Evolutionary conservation across 2,329 filamentous ascomycete species (phyloP).

Genomic region (Aciculosporium take): DNA sequence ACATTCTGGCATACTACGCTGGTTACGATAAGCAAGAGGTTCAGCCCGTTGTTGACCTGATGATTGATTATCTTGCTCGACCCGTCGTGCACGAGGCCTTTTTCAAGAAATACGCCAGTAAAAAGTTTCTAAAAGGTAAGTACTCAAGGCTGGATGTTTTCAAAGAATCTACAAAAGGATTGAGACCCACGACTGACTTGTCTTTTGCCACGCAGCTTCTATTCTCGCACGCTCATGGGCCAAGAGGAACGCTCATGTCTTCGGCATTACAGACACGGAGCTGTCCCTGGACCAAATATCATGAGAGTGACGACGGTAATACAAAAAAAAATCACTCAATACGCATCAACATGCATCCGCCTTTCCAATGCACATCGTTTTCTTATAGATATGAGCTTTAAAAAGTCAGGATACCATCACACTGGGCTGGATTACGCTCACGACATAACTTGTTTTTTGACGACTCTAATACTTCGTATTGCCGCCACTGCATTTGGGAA

Average conservation of each 20-base stretch:
- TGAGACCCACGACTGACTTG: conserved; percentile 9
- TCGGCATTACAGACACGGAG: conserved; percentile 38
- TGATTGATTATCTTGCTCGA: conserved; percentile 90
- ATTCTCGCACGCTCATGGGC: conserved; percentile 88
- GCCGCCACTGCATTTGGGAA: neutral
- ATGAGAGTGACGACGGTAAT: conserved; percentile 15
- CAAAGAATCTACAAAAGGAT: neutral
- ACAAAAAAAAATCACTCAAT: conserved; percentile 1
- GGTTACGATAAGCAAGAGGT: conserved; percentile 91
- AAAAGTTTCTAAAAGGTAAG: conserved; percentile 97
- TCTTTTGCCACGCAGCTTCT: conserved; percentile 46
- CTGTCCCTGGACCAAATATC: conserved; percentile 34
- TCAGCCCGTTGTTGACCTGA: conserved; percentile 77
- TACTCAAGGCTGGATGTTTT: neutral
- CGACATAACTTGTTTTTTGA: conserved; percentile 13
- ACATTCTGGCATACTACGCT: conserved; percentile 76
- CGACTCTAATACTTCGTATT: conserved; percentile 19
- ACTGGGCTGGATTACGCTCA: conserved; percentile 18
- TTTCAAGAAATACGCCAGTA: conserved; percentile 99
- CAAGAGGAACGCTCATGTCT: conserved; percentile 56
- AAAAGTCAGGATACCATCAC: conserved; percentile 8
- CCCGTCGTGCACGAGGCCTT: conserved; percentile 92
- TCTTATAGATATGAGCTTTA: conserved; percentile 13
- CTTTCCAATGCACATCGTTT: conserved; percentile 5
- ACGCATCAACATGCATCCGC: conserved; percentile 3